A percentile compares a stretch with the other conserved stretches of the same genome.
These are phyloP conservation scores for Microthyrium microscopicum DNA, from an alignment of 2,329 filamentous ascomycete species.

Conservation along the genomic window DNA sequence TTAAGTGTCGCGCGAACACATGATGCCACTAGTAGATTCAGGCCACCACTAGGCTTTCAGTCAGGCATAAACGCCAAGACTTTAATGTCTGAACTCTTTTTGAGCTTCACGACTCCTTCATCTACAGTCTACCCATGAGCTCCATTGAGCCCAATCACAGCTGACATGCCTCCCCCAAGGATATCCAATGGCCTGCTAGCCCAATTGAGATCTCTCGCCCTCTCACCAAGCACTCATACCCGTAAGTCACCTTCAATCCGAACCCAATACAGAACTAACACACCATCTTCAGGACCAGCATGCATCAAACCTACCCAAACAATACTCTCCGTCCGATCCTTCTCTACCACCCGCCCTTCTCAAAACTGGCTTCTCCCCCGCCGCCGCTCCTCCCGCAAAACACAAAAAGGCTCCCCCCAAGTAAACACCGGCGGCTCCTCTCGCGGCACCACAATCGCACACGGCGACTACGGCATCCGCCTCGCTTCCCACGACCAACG, in stretches of 20 bases:
- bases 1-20: too few species aligned
- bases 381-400: conserved; percentile 68
- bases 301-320: background rate
- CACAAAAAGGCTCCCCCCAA: conserved; percentile 69
- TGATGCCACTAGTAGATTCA: too few species aligned
- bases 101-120: too few species aligned
- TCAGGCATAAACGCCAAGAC: too few species aligned
- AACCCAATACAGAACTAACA: too few species aligned
- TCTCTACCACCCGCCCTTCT: conserved; percentile 50
- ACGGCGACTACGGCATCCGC: conserved; percentile 89
- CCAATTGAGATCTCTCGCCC: conserved; percentile 5
- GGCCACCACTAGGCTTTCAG: too few species aligned
- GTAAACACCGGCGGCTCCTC: conserved; percentile 81
- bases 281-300: conserved; percentile 1
- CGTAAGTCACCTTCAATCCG: background rate
- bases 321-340: conserved; percentile 34
- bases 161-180: conserved; percentile 6
- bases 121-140: too few species aligned
- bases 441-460: conserved; percentile 87
- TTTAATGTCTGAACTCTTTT: too few species aligned
- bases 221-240: background rate
- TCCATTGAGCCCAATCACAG: too few species aligned
- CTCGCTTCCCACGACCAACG: conserved; percentile 88
- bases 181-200: conserved; percentile 4
- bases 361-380: conserved; percentile 71